These are phyloP conservation scores for Laburnicola sp. DNA, from an alignment of 2,329 filamentous ascomycete species.

Conservation along the genomic window DNA sequence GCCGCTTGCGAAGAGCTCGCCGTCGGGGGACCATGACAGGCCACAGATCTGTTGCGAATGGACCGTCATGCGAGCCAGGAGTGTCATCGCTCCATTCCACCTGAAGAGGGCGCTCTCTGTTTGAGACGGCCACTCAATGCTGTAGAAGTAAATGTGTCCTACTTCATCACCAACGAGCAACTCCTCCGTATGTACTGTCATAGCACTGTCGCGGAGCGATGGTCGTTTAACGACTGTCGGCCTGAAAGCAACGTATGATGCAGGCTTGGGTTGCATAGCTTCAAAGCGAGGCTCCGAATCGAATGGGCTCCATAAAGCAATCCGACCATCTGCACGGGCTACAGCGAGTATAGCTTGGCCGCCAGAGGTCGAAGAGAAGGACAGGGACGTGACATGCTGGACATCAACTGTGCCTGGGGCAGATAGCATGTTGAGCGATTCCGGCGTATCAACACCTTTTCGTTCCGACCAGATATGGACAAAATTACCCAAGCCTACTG, in stretches of 20 bases:
- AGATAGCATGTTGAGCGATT: slow-evolving; percentile 57
- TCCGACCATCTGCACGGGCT: slow-evolving; percentile 74
- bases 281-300: slow-evolving; percentile 74
- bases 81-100: slow-evolving; percentile 77
- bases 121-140: slow-evolving; percentile 74
- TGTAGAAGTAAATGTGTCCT: slow-evolving; percentile 85
- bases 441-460: slow-evolving; percentile 64
- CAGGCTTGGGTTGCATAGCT: slow-evolving; percentile 68
- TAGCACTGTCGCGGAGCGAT: slow-evolving; percentile 54
- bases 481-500: slow-evolving; percentile 76
- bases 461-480: slow-evolving; percentile 90
- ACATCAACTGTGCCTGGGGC: slow-evolving; percentile 27
- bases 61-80: slow-evolving; percentile 74
- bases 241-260: slow-evolving; percentile 82
- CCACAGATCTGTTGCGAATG: slow-evolving; percentile 93
- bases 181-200: slow-evolving; percentile 72
- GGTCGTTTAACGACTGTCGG: slow-evolving; percentile 60
- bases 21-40: slow-evolving; percentile 81
- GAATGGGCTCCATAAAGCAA: slow-evolving; percentile 77
- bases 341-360: slow-evolving; percentile 80
- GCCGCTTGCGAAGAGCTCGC: slow-evolving; percentile 78
- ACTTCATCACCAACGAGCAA: slow-evolving; percentile 82
- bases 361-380: slow-evolving; percentile 81
- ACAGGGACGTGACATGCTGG: slow-evolving; percentile 74
- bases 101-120: slow-evolving; percentile 66